Conservation (phyloP, 2,329 filamentous ascomycete species). For the Aspergillus aculeatinus region DNA sequence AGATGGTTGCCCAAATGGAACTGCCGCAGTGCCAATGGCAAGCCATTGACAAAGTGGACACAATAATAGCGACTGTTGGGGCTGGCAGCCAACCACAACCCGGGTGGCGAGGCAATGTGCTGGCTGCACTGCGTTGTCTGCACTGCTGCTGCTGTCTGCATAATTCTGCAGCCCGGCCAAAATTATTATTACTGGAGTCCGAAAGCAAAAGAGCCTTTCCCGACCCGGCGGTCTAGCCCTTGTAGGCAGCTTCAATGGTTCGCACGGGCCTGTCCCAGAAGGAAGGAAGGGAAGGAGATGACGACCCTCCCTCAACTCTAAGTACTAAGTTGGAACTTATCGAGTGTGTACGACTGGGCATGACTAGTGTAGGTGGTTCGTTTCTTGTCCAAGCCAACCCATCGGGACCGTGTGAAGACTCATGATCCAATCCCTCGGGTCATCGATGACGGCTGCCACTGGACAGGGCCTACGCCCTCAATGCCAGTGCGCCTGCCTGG, state of each 20-base stretch:
- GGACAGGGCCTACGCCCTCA: neutral
- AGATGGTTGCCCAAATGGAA: too few relatives aligned
- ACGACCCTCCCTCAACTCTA: neutral
- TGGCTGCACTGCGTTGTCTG: neutral
- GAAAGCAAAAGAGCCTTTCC: neutral
- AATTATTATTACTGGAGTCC: neutral
- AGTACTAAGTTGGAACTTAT: neutral
- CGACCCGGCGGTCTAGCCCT: neutral
- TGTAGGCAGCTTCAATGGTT: neutral
- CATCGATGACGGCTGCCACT: neutral
- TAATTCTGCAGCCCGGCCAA: neutral
- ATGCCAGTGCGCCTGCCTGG: neutral
- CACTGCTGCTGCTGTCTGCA: too few relatives aligned
- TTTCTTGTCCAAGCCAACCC: neutral
- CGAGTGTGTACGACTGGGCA: too few relatives aligned
- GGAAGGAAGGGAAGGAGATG: neutral
- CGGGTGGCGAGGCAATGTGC: neutral
- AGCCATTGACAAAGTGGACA: too few relatives aligned
- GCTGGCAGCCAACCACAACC: neutral
- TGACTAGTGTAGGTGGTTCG: neutral
- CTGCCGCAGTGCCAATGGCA: too few relatives aligned
- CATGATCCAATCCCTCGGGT: neutral
- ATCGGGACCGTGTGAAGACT: neutral
- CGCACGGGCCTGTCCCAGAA: slow-evolving; percentile 3
- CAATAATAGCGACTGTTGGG: too few relatives aligned